Evolutionary conservation across 2,329 filamentous ascomycete species (phyloP).

Genomic region (Fusarium buharicum): DNA sequence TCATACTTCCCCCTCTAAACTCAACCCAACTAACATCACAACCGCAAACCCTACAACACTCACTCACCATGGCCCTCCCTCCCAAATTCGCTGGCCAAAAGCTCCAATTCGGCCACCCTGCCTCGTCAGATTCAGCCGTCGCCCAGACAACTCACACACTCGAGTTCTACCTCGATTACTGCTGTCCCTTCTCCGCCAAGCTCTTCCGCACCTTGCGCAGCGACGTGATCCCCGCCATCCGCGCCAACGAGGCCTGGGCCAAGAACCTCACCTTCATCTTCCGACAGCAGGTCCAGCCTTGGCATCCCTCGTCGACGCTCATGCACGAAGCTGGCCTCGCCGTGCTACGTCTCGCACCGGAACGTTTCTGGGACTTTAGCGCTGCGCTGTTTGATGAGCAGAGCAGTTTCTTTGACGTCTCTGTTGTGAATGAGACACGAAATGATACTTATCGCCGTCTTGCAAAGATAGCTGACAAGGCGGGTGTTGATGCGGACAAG

Average conservation of each 20-base stretch:
- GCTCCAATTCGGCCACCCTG: constrained; percentile 60
- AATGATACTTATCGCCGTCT: constrained; percentile 86
- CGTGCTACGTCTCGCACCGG: constrained; percentile 75
- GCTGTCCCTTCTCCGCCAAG: constrained; percentile 77
- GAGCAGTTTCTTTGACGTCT: constrained; percentile 83
- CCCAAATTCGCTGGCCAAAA: constrained; percentile 81
- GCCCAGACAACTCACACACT: constrained; percentile 66
- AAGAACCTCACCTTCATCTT: constrained; percentile 78
- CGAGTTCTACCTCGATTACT: constrained; percentile 85
- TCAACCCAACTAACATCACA: background rate
- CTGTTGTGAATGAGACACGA: constrained; percentile 82
- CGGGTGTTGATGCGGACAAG: constrained; percentile 75
- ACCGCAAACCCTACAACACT: background rate
- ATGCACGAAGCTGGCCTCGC: constrained; percentile 86
- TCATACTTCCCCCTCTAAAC: background rate
- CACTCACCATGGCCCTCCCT: constrained; percentile 75
- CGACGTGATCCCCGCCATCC: constrained; percentile 72
- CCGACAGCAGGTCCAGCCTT: constrained; percentile 91
- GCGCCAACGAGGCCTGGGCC: constrained; percentile 65
- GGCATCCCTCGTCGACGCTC: constrained; percentile 88
- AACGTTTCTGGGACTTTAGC: constrained; percentile 84
- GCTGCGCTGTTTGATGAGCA: constrained; percentile 73
- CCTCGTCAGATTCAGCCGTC: constrained; percentile 50
- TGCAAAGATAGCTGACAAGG: constrained; percentile 74
- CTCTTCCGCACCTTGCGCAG: constrained; percentile 81